Conservation (phyloP, 108 stramenopile genomes). For the Nitzschia palea region DNA sequence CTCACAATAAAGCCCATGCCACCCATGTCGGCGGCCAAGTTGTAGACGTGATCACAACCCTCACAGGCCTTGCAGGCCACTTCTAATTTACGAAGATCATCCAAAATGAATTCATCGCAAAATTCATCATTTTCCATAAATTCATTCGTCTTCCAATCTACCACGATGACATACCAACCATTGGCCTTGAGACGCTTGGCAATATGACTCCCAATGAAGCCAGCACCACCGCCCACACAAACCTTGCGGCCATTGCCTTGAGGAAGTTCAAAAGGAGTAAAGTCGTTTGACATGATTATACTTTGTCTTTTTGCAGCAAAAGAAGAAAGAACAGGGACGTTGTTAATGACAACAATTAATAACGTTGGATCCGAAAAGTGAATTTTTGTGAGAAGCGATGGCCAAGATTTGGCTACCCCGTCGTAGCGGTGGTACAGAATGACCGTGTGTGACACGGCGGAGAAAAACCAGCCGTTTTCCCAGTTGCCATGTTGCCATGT, state of each 20-base stretch:
- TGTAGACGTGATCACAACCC: constrained; percentile 97
- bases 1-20: constrained; percentile 99
- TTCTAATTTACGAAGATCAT: constrained; percentile 92
- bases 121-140: constrained; percentile 97
- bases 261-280: constrained; percentile 72
- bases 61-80: constrained; percentile 93
- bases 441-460: too few species aligned
- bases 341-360: too few species aligned
- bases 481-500: too few species aligned
- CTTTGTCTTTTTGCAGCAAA: too few species aligned
- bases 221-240: constrained; percentile 95
- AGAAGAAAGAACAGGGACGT: too few species aligned
- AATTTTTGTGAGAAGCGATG: too few species aligned
- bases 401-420: too few species aligned
- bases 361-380: too few species aligned
- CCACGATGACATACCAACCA: constrained; percentile 90
- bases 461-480: too few species aligned
- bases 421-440: too few species aligned
- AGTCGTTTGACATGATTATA: too few species aligned
- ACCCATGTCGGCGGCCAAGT: constrained; percentile 99
- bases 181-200: constrained; percentile 93
- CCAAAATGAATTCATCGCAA: constrained; percentile 95
- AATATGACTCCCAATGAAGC: constrained; percentile 97
- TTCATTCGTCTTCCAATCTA: constrained; percentile 97
- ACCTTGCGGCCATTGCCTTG: constrained; percentile 79